Base-by-base conservation (phyloP, 331 rosid genomes). In the Rosa hybrid region DNA sequence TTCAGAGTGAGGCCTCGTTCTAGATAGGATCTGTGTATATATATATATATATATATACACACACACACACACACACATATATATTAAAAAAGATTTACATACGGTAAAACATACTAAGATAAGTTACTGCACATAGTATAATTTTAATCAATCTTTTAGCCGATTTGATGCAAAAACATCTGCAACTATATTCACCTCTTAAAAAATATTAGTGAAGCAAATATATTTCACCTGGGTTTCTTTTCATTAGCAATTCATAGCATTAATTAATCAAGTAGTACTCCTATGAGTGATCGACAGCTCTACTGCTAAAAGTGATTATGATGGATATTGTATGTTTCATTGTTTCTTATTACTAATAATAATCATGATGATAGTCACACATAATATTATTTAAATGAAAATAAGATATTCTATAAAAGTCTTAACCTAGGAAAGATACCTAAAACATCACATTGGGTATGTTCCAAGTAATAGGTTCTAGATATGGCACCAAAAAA, bases 381-480 rank as follows among this genome's bases (percentile, higher is more conserved):
- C 34, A 44, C 60, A 14, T 4, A 77, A 9, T 75, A 81, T 78
- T 77, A 78, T 72, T 83, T 77, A 45, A 81, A 79, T 67, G 27
- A 48, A 34, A 50, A 59, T 81, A 68, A 62, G 85, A 72, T 72
- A 59, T 62, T 23, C 50, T 12, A 71, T 45, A 57, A 38, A 59
- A 72, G 78, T 76, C 69, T 72, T 75, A 72, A 78, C 77, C 80
- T 63, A 41, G 83, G 50, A 80, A 56, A 74, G 46, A 53, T 49
- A 50, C 82, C 34, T 85, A 74, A 50, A 74, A 74, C 69, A n/a
- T 71, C 6, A 42, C 8, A n/a, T 83, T 78, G 79, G 84, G 84
- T 78, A 72, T 78, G 88, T 80, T 81, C 81, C 45, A 84, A 85
- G 83, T 83, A 18, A 68, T 74, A 81, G 78, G 88, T 84, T 75